A percentile compares a stretch with the other conserved stretches of the same genome.
These are phyloP conservation scores for Pseudogymnoascus sp. DNA, from an alignment of 2,329 filamentous ascomycete genomes.

Conservation along the genomic window DNA sequence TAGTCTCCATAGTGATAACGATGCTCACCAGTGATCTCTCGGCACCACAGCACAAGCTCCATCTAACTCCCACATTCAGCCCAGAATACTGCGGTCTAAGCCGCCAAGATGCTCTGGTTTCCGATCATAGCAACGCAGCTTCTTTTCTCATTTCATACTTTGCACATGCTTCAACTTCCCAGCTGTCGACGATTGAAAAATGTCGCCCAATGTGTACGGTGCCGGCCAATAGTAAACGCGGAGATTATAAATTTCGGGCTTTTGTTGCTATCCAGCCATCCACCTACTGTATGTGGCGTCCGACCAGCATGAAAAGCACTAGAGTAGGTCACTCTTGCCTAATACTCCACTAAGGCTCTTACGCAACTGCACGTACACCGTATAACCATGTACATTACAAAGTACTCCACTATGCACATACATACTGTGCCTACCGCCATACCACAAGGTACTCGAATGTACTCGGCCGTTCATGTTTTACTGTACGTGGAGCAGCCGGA, in stretches of 20 bases:
- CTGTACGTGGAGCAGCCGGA: conserved; percentile 1
- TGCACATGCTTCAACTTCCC: not conserved
- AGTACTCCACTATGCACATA: no score
- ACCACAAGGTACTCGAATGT: conserved; percentile 7
- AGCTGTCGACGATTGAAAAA: not conserved
- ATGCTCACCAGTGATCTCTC: not conserved
- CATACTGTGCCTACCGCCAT: not conserved
- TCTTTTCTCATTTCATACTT: not conserved
- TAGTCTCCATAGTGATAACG: not conserved
- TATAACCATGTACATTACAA: not conserved
- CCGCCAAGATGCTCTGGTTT: not conserved
- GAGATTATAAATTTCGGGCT: conserved; percentile 1
- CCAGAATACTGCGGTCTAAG: not conserved
- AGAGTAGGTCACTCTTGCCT: conserved; percentile 6
- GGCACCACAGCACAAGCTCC: not conserved
- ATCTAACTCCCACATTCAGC: not conserved
- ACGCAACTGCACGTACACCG: not conserved
- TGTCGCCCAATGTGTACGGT: not conserved
- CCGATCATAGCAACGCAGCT: not conserved
- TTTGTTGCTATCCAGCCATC: not conserved
- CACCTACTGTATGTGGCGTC: not conserved
- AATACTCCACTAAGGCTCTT: conserved; percentile 6
- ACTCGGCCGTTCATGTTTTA: not conserved
- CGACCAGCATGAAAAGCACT: not conserved
- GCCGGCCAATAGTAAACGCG: not conserved